A percentile compares a stretch with the other conserved stretches of the same genome.
These are phyloP conservation scores for Kingdonia uniflora DNA, from an alignment of 164 flowering plant genomes.

Conservation along the genomic window DNA sequence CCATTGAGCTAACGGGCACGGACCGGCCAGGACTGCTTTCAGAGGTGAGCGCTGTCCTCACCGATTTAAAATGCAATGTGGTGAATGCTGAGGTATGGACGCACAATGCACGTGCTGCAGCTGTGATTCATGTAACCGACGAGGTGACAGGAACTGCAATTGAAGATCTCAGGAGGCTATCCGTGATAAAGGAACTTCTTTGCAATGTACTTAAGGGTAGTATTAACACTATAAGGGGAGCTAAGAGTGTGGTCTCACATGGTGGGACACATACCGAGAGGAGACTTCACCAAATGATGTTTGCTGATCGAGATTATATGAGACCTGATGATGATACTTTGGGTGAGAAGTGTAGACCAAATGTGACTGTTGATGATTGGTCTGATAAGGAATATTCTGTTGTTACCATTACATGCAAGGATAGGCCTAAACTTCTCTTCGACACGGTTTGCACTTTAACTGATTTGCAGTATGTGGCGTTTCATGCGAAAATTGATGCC, in stretches of 20 bases:
- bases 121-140: conserved; percentile 81
- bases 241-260: conserved; percentile 60
- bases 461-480: conserved; percentile 93
- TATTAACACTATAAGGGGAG: conserved; percentile 36
- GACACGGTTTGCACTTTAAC: conserved; percentile 88
- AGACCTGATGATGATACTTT: conserved; percentile 21
- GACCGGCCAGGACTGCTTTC: conserved; percentile 90
- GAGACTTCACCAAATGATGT: conserved; percentile 96
- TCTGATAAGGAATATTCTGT: conserved; percentile 73
- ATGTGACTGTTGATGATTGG: conserved; percentile 68
- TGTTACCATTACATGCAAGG: conserved; percentile 64
- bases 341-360: conserved; percentile 45
- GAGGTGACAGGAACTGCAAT: conserved; percentile 46
- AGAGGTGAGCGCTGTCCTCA: conserved; percentile 80
- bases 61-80: conserved; percentile 80
- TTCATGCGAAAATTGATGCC: conserved; percentile 72
- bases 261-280: conserved; percentile 62
- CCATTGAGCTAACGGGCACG: conserved; percentile 73
- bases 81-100: conserved; percentile 93
- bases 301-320: conserved; percentile 79
- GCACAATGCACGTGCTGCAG: conserved; percentile 79
- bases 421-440: conserved; percentile 83
- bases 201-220: conserved; percentile 69
- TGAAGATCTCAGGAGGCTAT: conserved; percentile 47
- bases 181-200: conserved; percentile 50